Evolutionary conservation across 1,284 basidiomycete genomes (phyloP).

Genomic region (Marasmius oreades): DNA sequence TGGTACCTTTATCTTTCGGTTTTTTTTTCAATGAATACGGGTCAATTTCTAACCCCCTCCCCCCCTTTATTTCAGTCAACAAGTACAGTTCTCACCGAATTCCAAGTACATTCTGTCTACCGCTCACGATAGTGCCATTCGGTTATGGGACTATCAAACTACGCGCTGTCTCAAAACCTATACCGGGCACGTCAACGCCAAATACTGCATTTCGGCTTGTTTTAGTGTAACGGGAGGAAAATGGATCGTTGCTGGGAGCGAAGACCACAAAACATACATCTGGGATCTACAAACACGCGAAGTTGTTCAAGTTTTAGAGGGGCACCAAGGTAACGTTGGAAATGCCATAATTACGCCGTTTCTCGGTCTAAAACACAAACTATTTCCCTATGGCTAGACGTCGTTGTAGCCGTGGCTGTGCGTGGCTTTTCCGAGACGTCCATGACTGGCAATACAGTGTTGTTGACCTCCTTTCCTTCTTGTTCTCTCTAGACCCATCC

Average conservation of each 20-base stretch:
- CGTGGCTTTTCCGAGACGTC: conserved; percentile 16
- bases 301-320: conserved; percentile 75
- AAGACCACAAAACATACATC: conserved; percentile 85
- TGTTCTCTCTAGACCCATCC: conserved; percentile 64
- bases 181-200: conserved; percentile 74
- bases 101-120: conserved; percentile 91
- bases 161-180: conserved; percentile 92
- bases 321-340: conserved; percentile 58
- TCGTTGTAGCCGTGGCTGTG: conserved; percentile 75
- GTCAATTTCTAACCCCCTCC: conserved; percentile 4
- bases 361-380: not conserved
- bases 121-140: conserved; percentile 86
- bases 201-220: conserved; percentile 76
- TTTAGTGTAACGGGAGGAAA: conserved; percentile 82
- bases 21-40: not conserved
- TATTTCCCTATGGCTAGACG: conserved; percentile 38
- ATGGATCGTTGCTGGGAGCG: conserved; percentile 89
- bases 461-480: conserved; percentile 3
- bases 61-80: conserved; percentile 50
- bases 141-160: conserved; percentile 94
- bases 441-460: conserved; percentile 3
- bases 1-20: conserved; percentile 50
- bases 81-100: conserved; percentile 91
- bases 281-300: conserved; percentile 92
- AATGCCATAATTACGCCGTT: not conserved